phyloP scores from a whole-genome alignment of 345 rosid genomes.

The Xanthoceras sorbifolium region DNA sequence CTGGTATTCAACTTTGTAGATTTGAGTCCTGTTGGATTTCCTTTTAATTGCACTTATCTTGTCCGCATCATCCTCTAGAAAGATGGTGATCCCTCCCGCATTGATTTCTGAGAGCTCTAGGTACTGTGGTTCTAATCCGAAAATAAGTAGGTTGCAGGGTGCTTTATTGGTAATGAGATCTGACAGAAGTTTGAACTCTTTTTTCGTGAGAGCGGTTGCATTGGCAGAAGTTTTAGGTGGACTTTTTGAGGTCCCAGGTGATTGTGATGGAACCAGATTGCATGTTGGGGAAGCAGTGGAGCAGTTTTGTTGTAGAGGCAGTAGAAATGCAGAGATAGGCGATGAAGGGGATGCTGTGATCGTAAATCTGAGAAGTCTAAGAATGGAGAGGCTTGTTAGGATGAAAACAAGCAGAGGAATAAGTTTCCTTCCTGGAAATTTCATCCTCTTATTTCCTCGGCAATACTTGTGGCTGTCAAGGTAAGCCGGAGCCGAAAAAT shows the following conservation, averaged over 20 bases:
- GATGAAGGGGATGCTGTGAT: conserved; percentile 45
- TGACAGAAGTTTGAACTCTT: conserved; percentile 63
- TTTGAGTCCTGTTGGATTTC: conserved; percentile 41
- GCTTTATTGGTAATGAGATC: conserved; percentile 45
- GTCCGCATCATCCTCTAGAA: conserved; percentile 63
- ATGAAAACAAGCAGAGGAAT: conserved; percentile 63
- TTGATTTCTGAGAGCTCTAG: conserved; percentile 58
- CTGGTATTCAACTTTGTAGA: conserved; percentile 56
- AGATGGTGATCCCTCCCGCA: conserved; percentile 60
- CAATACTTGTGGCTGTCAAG: conserved; percentile 36
- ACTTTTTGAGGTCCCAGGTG: conserved; percentile 8
- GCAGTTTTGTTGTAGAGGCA: conserved; percentile 34
- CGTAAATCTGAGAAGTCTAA: conserved; percentile 59
- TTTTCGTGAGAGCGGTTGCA: conserved; percentile 43
- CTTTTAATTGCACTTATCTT: conserved; percentile 42
- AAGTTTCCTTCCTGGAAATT: conserved; percentile 53
- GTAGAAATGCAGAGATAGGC: conserved; percentile 37
- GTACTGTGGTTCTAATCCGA: conserved; percentile 62
- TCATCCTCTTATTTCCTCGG: conserved; percentile 48
- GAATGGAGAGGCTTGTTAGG: conserved; percentile 58
- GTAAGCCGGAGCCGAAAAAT: conserved; percentile 51
- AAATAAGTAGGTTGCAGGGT: conserved; percentile 86
- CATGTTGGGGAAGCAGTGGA: conserved; percentile 35
- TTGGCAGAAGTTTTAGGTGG: conserved; percentile 10
- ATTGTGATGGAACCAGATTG: conserved; percentile 20